phyloP scores from a whole-genome alignment of 352 stramenopile species.

The Bremia lactucae region DNA sequence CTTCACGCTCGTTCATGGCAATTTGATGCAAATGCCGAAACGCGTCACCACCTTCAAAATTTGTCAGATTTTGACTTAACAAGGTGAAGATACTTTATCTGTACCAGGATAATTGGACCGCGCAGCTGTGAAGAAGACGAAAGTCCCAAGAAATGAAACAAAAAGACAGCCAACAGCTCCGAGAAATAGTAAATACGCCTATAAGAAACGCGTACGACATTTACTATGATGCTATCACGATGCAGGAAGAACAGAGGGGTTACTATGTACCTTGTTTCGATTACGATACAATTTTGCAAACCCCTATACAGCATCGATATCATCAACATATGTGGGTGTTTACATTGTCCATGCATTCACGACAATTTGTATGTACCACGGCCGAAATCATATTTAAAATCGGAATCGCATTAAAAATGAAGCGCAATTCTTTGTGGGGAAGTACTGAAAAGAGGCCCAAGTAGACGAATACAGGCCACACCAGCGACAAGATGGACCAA shows the following conservation, averaged over 20 bases:
- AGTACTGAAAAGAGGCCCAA: constrained; percentile 92
- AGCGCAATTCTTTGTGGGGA: constrained; percentile 97
- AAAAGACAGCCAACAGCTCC: constrained; percentile 36
- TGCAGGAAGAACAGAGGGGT: no score
- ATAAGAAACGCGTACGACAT: background rate
- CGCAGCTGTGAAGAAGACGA: constrained; percentile 66
- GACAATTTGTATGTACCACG: constrained; percentile 40
- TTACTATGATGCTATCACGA: no score
- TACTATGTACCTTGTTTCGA: constrained; percentile 37
- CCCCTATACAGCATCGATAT: constrained; percentile 25
- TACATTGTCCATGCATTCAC: no score
- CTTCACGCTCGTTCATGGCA: constrained; percentile 15
- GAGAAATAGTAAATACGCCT: constrained; percentile 47
- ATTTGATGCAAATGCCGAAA: constrained; percentile 53
- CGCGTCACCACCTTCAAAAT: constrained; percentile 43
- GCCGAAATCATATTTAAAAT: constrained; percentile 91
- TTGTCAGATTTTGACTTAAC: constrained; percentile 1
- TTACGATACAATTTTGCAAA: constrained; percentile 57
- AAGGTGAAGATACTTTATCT: background rate
- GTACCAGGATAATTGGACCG: constrained; percentile 90
- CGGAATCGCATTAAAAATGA: constrained; percentile 95
- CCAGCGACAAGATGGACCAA: constrained; percentile 35
- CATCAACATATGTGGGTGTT: background rate
- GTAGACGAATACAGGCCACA: constrained; percentile 78
- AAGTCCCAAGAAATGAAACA: constrained; percentile 30